Conservation (phyloP, 192 early-diverging fungal genomes). For the Nowakowskiella sp. region DNA sequence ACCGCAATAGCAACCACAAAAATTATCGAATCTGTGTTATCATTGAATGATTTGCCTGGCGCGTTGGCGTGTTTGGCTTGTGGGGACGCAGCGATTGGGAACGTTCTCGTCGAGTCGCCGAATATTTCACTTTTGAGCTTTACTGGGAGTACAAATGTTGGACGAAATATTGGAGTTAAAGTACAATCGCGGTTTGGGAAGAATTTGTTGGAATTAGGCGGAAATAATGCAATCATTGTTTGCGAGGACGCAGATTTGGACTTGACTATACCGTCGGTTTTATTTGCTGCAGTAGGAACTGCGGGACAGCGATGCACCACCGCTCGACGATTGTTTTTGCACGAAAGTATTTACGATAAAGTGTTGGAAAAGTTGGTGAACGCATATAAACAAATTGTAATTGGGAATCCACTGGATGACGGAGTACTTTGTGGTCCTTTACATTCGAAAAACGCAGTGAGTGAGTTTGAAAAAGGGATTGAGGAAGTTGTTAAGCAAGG, state of each 20-base stretch:
- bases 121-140: slow-evolving; percentile 78
- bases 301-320: slow-evolving; percentile 95
- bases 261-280: slow-evolving; percentile 70
- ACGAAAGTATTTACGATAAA: slow-evolving; percentile 77
- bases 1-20: slow-evolving; percentile 81
- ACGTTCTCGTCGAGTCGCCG: slow-evolving; percentile 59
- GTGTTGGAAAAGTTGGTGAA: slow-evolving; percentile 69
- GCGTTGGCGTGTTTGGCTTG: slow-evolving; percentile 74
- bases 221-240: slow-evolving; percentile 91
- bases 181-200: slow-evolving; percentile 67
- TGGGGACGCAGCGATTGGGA: slow-evolving; percentile 80
- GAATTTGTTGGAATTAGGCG: slow-evolving; percentile 81
- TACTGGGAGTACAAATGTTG: slow-evolving; percentile 78
- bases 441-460: slow-evolving; percentile 79
- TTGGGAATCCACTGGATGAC: slow-evolving; percentile 77
- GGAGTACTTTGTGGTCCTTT: slow-evolving; percentile 75
- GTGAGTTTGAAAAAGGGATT: slow-evolving; percentile 64
- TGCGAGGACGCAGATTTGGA: slow-evolving; percentile 80
- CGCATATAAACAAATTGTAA: slow-evolving; percentile 74
- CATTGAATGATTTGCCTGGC: slow-evolving; percentile 70
- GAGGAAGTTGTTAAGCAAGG: slow-evolving; percentile 72
- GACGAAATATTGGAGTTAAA: slow-evolving; percentile 20
- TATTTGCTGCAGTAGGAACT: slow-evolving; percentile 94
- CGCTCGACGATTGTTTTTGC: slow-evolving; percentile 81
- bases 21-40: slow-evolving; percentile 74